phyloP scores from a whole-genome alignment of 345 rosid species.

The Nephelium lappaceum region DNA sequence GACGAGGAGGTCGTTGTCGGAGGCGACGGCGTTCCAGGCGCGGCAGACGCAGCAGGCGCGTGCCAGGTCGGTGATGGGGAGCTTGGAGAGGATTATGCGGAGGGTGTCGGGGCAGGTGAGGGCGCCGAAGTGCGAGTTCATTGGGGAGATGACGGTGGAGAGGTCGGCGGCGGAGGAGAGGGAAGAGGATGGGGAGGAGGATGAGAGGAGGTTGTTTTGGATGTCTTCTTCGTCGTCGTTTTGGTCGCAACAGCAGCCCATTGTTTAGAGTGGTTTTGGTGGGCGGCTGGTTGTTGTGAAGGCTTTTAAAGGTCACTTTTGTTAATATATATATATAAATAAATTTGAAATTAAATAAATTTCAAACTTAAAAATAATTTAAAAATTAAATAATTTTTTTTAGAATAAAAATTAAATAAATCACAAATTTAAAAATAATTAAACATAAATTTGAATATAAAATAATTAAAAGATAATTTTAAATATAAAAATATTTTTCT shows the following conservation, averaged over 20 bases:
- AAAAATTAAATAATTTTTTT: too few relatives aligned
- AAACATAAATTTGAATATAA: too few relatives aligned
- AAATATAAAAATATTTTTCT: too few relatives aligned
- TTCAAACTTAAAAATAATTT: too few relatives aligned
- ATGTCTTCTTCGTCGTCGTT: constrained; percentile 33
- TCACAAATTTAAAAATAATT: too few relatives aligned
- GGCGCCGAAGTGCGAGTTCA: constrained; percentile 58
- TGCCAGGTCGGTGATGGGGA: constrained; percentile 64
- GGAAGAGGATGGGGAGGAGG: constrained; percentile 23
- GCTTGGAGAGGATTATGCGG: constrained; percentile 59
- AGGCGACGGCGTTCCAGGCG: constrained; percentile 61
- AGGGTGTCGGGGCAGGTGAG: constrained; percentile 67
- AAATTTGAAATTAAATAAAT: too few relatives aligned
- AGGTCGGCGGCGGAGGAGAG: constrained; percentile 8
- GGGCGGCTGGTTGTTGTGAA: neutral
- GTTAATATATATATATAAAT: too few relatives aligned
- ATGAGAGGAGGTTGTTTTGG: constrained; percentile 24
- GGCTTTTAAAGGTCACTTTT: neutral
- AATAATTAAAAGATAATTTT: too few relatives aligned
- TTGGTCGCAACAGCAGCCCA: constrained; percentile 57
- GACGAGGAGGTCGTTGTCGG: constrained; percentile 48
- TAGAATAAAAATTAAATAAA: too few relatives aligned
- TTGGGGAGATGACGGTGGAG: constrained; percentile 43
- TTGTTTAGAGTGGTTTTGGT: constrained; percentile 11
- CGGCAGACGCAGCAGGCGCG: constrained; percentile 84